Evolutionary conservation across 2,329 filamentous ascomycete genomes (phyloP).

Genomic region (Xylariomycetidae sp.): DNA sequence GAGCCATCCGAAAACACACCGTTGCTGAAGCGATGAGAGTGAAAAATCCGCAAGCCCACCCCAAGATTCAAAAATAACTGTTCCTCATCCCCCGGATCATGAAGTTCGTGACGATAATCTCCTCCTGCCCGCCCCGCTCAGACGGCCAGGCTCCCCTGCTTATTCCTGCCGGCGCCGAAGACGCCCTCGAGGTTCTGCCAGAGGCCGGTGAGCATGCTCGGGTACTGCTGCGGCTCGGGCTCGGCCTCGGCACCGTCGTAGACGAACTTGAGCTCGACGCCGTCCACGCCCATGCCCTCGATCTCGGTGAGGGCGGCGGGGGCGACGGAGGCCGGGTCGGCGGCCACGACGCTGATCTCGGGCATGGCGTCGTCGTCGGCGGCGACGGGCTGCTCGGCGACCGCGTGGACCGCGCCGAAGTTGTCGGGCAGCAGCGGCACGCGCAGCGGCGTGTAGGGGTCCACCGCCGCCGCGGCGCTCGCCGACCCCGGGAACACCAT

Average conservation of each 20-base stretch:
- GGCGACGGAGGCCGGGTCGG: conserved; percentile 47
- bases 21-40: too few relatives aligned
- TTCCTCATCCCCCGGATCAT: too few relatives aligned
- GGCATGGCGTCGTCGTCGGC: conserved; percentile 34
- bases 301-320: conserved; percentile 49
- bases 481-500: conserved; percentile 44
- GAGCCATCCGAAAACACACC: too few relatives aligned
- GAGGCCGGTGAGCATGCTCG: conserved; percentile 48
- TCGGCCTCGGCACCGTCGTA: conserved; percentile 30
- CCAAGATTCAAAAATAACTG: too few relatives aligned
- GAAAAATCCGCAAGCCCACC: too few relatives aligned
- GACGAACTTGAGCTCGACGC: conserved; percentile 48
- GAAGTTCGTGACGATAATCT: conserved; percentile 5
- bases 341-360: conserved; percentile 50
- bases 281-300: conserved; percentile 52
- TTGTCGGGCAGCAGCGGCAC: conserved; percentile 58
- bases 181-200: conserved; percentile 53
- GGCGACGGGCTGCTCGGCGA: conserved; percentile 35
- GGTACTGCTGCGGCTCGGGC: conserved; percentile 26
- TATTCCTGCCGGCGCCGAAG: conserved; percentile 21
- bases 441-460: conserved; percentile 37
- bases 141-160: conserved; percentile 21
- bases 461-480: conserved; percentile 17
- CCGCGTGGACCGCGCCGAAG: conserved; percentile 36
- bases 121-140: conserved; percentile 8